Evolutionary conservation across 2,329 filamentous ascomycete genomes (phyloP).

Genomic region (Uncinocarpus reesii): DNA sequence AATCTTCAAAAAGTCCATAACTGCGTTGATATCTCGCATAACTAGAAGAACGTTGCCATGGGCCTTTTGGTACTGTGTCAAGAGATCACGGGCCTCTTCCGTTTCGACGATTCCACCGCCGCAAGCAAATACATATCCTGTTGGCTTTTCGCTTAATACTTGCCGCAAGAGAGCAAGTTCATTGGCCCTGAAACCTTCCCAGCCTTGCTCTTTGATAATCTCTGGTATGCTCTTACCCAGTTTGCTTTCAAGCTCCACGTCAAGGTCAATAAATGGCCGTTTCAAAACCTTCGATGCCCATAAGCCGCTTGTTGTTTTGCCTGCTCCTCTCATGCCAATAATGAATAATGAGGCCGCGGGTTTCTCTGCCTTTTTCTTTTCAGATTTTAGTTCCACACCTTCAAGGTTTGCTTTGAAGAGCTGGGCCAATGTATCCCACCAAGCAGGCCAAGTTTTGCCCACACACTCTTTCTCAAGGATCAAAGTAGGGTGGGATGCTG

Average conservation of each 20-base stretch:
- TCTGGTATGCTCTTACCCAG: constrained; percentile 71
- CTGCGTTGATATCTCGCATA: constrained; percentile 74
- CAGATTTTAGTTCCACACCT: constrained; percentile 52
- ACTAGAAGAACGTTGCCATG: constrained; percentile 81
- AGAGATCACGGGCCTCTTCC: constrained; percentile 63
- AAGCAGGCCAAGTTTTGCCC: constrained; percentile 96
- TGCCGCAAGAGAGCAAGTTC: constrained; percentile 66
- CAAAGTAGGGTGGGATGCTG: constrained; percentile 59
- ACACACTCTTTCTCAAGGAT: constrained; percentile 86
- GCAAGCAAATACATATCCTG: constrained; percentile 77
- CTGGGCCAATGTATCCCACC: constrained; percentile 83
- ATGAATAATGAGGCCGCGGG: constrained; percentile 67
- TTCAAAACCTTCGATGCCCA: constrained; percentile 71
- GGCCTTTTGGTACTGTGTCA: constrained; percentile 60
- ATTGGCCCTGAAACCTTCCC: constrained; percentile 75
- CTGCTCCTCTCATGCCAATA: constrained; percentile 93
- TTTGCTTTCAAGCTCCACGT: constrained; percentile 69
- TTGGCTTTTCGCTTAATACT: constrained; percentile 62
- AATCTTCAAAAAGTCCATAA: constrained; percentile 76
- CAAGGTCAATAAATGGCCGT: constrained; percentile 74
- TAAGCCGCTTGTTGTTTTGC: constrained; percentile 84
- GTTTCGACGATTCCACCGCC: constrained; percentile 89
- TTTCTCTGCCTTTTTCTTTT: constrained; percentile 31
- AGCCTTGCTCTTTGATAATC: constrained; percentile 67
- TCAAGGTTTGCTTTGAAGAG: constrained; percentile 67